Evolutionary conservation across 164 flowering plant genomes (phyloP).

Genomic region (Cinnamomum micranthum): DNA sequence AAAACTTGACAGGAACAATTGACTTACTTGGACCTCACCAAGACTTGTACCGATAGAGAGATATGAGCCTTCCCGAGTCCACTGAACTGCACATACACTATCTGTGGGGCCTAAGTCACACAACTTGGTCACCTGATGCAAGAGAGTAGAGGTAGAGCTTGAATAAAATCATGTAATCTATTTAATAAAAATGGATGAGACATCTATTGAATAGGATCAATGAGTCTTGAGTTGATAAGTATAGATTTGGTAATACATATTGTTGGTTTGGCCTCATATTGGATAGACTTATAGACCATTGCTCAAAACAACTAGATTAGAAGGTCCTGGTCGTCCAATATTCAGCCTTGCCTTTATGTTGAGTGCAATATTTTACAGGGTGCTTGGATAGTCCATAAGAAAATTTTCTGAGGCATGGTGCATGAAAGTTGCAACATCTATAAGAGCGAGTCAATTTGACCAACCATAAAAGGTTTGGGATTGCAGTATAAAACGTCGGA

Average conservation of each 20-base stretch:
- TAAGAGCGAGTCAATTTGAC: too few relatives aligned
- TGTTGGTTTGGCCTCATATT: not conserved
- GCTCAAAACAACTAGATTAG: not conserved
- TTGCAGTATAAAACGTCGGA: too few relatives aligned
- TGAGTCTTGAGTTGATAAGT: too few relatives aligned
- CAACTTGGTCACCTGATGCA: conserved; percentile 79
- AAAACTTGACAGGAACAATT: not conserved
- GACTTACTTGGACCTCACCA: conserved; percentile 87
- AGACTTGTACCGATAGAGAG: conserved; percentile 84
- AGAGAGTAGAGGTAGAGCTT: not conserved
- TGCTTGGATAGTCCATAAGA: too few relatives aligned
- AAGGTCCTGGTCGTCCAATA: too few relatives aligned
- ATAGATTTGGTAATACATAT: not conserved
- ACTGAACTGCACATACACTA: conserved; percentile 83
- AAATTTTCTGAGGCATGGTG: too few relatives aligned
- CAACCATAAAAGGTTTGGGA: too few relatives aligned
- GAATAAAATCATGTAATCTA: not conserved
- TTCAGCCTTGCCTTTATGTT: too few relatives aligned
- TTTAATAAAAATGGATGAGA: not conserved
- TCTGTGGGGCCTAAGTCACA: conserved; percentile 94
- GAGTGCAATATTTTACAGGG: too few relatives aligned
- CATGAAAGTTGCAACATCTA: too few relatives aligned
- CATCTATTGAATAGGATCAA: too few relatives aligned
- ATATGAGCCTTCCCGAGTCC: conserved; percentile 97
- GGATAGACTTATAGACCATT: not conserved